Evolutionary conservation across 2,329 filamentous ascomycete species (phyloP).

Genomic region (Teratosphaeria epicoccoides): DNA sequence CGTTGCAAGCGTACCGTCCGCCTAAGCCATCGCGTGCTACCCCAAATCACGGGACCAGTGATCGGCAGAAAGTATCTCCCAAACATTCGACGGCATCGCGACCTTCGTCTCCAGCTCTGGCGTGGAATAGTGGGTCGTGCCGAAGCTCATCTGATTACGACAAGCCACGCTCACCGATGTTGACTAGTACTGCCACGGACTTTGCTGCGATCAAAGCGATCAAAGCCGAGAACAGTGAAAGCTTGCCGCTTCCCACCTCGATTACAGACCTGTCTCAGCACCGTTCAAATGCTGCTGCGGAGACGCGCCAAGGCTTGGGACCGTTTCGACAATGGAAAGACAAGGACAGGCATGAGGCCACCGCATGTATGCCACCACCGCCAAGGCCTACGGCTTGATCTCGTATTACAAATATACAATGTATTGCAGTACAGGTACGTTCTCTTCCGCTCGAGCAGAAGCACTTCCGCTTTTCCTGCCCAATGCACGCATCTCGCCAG

Average conservation of each 20-base stretch:
- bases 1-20: neutral
- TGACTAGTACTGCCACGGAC: neutral
- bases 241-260: neutral
- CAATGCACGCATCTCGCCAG: no score
- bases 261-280: neutral
- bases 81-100: neutral
- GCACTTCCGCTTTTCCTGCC: no score
- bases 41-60: neutral
- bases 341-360: neutral
- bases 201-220: neutral
- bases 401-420: neutral
- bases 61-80: neutral
- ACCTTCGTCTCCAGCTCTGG: neutral
- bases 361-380: neutral
- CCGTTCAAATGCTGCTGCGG: neutral
- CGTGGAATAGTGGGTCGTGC: neutral
- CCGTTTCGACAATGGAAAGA: neutral
- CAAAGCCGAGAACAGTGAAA: neutral
- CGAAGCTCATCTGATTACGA: neutral
- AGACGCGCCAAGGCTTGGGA: neutral
- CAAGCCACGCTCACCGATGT: neutral
- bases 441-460: no score
- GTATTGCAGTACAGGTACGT: neutral
- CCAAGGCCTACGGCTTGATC: neutral
- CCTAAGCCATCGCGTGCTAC: neutral